phyloP scores from a whole-genome alignment of 1,284 basidiomycete species.

The Marasmius fiardii region DNA sequence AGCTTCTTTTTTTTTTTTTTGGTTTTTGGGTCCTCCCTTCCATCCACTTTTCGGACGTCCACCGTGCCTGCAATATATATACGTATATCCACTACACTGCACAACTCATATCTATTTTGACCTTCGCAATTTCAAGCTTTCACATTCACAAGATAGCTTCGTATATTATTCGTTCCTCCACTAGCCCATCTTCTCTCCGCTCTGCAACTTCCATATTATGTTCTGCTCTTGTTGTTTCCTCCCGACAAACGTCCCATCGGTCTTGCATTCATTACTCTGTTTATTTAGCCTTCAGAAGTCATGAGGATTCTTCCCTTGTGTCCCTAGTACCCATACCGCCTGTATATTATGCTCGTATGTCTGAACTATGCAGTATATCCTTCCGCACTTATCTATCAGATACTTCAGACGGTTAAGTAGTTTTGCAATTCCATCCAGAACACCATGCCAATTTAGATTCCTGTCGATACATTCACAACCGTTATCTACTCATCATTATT shows the following conservation, averaged over 20 bases:
- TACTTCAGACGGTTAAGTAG: too few species aligned
- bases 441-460: too few species aligned
- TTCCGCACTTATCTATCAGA: neutral
- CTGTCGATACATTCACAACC: too few species aligned
- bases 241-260: neutral
- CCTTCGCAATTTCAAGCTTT: neutral
- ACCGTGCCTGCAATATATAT: conserved; percentile 4
- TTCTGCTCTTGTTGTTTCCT: neutral
- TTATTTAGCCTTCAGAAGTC: conserved; percentile 3
- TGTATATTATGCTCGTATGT: neutral
- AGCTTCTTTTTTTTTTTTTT: neutral
- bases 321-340: conserved; percentile 1
- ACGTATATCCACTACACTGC: neutral
- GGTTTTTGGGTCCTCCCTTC: neutral
- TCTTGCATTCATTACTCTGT: conserved; percentile 1
- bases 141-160: conserved; percentile 3
- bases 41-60: conserved; percentile 1
- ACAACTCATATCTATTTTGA: conserved; percentile 1
- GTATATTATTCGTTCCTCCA: neutral
- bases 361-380: neutral
- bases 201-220: neutral
- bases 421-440: too few species aligned
- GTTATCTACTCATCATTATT: too few species aligned
- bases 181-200: neutral
- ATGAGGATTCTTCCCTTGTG: conserved; percentile 1